Conservation (phyloP, 805 yeast genomes). For the Candida ulmi region DNA sequence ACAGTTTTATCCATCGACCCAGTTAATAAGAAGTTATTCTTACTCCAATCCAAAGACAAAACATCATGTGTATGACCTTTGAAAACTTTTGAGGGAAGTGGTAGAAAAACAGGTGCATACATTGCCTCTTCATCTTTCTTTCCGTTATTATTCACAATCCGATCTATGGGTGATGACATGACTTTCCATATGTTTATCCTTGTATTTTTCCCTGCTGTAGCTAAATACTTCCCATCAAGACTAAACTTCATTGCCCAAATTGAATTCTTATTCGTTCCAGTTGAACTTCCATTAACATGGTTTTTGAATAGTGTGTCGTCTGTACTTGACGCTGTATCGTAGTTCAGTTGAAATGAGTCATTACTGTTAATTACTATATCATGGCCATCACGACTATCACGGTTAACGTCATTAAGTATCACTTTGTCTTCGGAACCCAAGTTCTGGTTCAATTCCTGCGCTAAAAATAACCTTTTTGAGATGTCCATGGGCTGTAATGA, state of each 20-base stretch:
- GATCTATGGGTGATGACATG: constrained; percentile 62
- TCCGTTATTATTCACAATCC: constrained; percentile 29
- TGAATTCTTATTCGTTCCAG: constrained; percentile 29
- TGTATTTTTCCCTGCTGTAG: constrained; percentile 78
- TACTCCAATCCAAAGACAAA: constrained; percentile 81
- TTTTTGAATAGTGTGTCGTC: not conserved
- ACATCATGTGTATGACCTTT: constrained; percentile 67
- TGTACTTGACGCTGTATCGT: not conserved
- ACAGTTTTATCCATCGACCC: constrained; percentile 85
- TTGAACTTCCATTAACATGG: not conserved
- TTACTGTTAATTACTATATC: constrained; percentile 3
- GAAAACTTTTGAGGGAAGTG: constrained; percentile 53
- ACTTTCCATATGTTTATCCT: constrained; percentile 74
- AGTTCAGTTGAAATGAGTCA: constrained; percentile 3
- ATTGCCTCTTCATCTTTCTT: constrained; percentile 15
- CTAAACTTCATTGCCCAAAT: constrained; percentile 75
- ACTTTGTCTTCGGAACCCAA: not conserved
- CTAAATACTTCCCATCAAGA: constrained; percentile 74
- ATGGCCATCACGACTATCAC: constrained; percentile 2
- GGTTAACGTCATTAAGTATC: not conserved
- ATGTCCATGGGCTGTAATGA: constrained; percentile 40
- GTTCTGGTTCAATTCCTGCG: constrained; percentile 49
- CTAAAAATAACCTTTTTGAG: constrained; percentile 50
- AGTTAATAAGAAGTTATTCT: constrained; percentile 71
- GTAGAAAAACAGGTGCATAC: constrained; percentile 76